Evolutionary conservation across 768 basidiomycete species (phyloP).

Genomic region (Amanita exitialis): DNA sequence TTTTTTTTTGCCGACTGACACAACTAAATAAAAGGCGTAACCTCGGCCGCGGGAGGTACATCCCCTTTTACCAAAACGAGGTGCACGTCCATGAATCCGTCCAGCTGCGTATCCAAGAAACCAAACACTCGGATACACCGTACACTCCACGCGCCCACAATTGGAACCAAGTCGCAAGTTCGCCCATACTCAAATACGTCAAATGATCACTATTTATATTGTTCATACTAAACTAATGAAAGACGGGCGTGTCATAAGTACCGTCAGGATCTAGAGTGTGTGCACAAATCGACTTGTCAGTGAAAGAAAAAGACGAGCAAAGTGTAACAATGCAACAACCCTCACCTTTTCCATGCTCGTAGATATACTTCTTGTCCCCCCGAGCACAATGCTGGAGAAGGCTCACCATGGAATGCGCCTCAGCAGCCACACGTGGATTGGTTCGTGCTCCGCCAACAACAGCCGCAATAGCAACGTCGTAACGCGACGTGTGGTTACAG

Average conservation of each 20-base stretch:
- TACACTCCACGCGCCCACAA: background rate
- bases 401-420: conserved; percentile 33
- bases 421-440: conserved; percentile 46
- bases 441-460: conserved; percentile 41
- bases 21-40: background rate
- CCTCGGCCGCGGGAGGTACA: conserved; percentile 4
- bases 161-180: background rate
- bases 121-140: background rate
- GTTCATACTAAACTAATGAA: too few species aligned
- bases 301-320: background rate
- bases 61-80: background rate
- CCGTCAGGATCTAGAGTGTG: conserved; percentile 2
- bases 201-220: background rate
- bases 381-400: background rate
- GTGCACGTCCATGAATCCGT: conserved; percentile 4
- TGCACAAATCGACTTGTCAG: too few species aligned
- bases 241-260: background rate
- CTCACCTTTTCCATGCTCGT: background rate
- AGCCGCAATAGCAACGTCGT: conserved; percentile 52
- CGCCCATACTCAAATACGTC: conserved; percentile 1
- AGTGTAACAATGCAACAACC: too few species aligned
- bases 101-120: background rate
- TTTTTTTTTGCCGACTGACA: background rate
- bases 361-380: background rate
- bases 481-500: conserved; percentile 58